Percentiles rank a stretch among this genome's conserved stretches.
Evolutionary conservation across 75 land plant genomes (phyloP).

Genomic region (Picea sitchensis): DNA sequence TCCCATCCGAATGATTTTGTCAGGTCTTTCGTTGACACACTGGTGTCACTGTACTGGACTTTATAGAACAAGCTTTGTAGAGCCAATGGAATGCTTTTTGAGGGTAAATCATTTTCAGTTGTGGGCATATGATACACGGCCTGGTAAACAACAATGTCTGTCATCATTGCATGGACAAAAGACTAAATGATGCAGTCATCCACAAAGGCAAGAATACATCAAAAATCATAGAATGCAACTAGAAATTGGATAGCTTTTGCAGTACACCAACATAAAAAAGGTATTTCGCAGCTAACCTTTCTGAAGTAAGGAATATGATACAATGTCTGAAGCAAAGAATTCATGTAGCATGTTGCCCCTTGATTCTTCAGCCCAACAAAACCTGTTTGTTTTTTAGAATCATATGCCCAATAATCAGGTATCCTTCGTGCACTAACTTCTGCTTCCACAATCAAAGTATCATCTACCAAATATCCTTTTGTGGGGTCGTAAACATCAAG

Average conservation of each 20-base stretch:
- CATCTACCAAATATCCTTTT: constrained; percentile 84
- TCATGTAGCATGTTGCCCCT: constrained; percentile 97
- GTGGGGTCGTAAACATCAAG: constrained; percentile 79
- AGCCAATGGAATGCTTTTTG: constrained; percentile 50
- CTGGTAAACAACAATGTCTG: constrained; percentile 4
- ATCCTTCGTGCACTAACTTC: constrained; percentile 73
- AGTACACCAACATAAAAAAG: no score
- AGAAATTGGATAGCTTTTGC: not conserved
- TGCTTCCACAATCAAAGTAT: constrained; percentile 71
- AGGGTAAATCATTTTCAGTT: constrained; percentile 53
- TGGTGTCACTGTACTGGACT: constrained; percentile 64
- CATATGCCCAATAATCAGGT: constrained; percentile 89
- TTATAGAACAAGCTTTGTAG: constrained; percentile 53
- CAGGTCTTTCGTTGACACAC: constrained; percentile 72
- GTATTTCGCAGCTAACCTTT: constrained; percentile 45
- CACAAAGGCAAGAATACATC: no score
- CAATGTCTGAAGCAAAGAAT: constrained; percentile 80
- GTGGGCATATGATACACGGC: constrained; percentile 59
- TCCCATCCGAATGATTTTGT: constrained; percentile 71
- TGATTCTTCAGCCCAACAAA: constrained; percentile 96
- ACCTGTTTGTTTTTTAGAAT: constrained; percentile 94
- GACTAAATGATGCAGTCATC: no score
- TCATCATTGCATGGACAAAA: no score
- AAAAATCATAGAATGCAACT: not conserved
- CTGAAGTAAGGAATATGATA: constrained; percentile 95